Conservation (phyloP, 495 filamentous ascomycete species). For the Hypoxylon perforatum region DNA sequence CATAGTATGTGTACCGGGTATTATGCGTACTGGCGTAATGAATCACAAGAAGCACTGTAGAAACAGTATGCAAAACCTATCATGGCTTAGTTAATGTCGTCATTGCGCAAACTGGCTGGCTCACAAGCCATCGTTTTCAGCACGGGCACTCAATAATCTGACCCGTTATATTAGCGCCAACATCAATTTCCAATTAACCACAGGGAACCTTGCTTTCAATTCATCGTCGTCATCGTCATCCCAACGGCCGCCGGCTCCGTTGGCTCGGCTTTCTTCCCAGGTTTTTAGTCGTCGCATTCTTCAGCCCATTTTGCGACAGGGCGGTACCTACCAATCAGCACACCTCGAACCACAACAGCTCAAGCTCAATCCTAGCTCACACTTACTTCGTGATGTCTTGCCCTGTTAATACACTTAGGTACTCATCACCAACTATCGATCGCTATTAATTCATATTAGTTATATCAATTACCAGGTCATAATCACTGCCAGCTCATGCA, state of each 20-base stretch:
- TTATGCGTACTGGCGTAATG: neutral
- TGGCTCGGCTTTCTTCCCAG: slow-evolving; percentile 22
- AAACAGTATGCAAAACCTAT: neutral
- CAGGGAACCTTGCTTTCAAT: slow-evolving; percentile 14
- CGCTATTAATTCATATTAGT: no score
- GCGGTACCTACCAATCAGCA: no score
- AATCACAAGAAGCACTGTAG: slow-evolving; percentile 3
- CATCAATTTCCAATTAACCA: neutral
- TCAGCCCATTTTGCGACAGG: no score
- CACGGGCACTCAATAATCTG: neutral
- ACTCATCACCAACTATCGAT: no score
- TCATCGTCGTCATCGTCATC: slow-evolving; percentile 33
- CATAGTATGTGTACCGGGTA: no score
- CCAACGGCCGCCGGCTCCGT: slow-evolving; percentile 15
- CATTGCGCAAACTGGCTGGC: slow-evolving; percentile 34
- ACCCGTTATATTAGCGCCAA: neutral
- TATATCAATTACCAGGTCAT: neutral
- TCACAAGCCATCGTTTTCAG: slow-evolving; percentile 15
- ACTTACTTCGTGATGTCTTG: no score
- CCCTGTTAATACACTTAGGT: no score
- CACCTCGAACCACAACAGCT: no score
- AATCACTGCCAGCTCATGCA: slow-evolving; percentile 1
- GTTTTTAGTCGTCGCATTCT: slow-evolving; percentile 27
- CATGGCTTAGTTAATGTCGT: slow-evolving; percentile 35
- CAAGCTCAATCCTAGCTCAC: no score